Evolutionary conservation across 2,329 filamentous ascomycete genomes (phyloP).

Genomic region (Pochonia chlamydosporia): DNA sequence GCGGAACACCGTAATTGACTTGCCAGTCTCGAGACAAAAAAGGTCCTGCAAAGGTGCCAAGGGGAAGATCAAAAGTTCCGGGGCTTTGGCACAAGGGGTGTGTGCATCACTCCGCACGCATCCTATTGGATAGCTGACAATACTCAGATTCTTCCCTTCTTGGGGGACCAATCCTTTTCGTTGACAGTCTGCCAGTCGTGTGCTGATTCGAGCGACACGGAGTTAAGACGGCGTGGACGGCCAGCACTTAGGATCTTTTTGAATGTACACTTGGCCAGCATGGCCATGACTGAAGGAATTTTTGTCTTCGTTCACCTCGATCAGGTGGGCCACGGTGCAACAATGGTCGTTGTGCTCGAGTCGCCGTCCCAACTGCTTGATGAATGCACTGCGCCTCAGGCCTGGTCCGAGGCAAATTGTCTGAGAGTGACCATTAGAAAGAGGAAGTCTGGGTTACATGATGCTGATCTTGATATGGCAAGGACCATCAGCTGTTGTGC

Average conservation of each 20-base stretch:
- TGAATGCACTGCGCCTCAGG: neutral
- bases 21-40: neutral
- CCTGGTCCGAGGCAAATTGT: neutral
- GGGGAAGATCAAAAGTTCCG: conserved; percentile 14
- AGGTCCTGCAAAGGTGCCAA: conserved; percentile 13
- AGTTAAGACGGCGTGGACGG: too few species aligned
- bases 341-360: too few species aligned
- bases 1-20: neutral
- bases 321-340: too few species aligned
- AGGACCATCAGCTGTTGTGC: neutral
- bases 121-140: neutral
- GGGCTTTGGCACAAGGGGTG: neutral
- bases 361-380: too few species aligned
- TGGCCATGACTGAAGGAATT: too few species aligned
- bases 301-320: too few species aligned
- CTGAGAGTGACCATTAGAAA: neutral
- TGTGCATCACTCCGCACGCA: neutral
- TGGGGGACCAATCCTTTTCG: too few species aligned
- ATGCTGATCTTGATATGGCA: neutral
- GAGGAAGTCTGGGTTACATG: neutral
- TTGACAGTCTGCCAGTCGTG: too few species aligned
- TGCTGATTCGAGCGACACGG: too few species aligned
- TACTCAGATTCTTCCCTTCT: too few species aligned
- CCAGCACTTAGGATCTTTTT: too few species aligned
- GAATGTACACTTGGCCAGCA: too few species aligned